Evolutionary conservation across 2,329 filamentous ascomycete genomes (phyloP), one percentile per base, ranked within the genome.

Genomic region (Alternaria atra): DNA sequence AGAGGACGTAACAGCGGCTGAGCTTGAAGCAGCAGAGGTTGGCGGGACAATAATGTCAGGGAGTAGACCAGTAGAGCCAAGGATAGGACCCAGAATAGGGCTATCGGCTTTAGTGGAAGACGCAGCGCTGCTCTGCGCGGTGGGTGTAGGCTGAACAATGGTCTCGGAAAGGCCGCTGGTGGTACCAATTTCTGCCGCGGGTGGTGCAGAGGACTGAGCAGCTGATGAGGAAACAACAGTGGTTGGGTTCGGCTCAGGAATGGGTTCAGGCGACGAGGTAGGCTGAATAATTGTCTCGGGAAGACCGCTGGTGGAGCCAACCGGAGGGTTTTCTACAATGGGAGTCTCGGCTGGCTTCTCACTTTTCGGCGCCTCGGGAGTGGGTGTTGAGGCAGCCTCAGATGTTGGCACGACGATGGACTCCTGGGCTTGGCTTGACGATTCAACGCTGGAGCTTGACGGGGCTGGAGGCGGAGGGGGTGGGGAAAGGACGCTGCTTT

Each of bases 251-350:
- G 58, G 30, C 34, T 63, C 60, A 23, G 55, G 35, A 15, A 55
- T 40, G 15, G 53, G 44, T 29, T 47, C 47, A 29, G 52, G 52
- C 12, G 63, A 61, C 7, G 55, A 39, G 25, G 66, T 66, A 7
- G 69, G 69, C 34, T 51, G 39, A 8, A 71, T 39, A 23, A 69
- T 62, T 0, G 52, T 50, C 7, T 47, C 42, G 5, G 68, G 69
- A 32, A 70, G 23, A 25, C 58, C 56, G 20, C 66, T 63, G 9
- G 68, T 71, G 9, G 69, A 63, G 17, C 55, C 66, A 25, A 58
- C 52, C 5, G 30, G 52, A 25, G 52, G 34, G 10, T 25, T 40
- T 12, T 39, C 35, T 29, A 40, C 40, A 37, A 37, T 40, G 12
- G 50, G 34, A 6, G 32, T 58, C 35, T 57, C 52, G n/a, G 43